Evolutionary conservation across 345 rosid species (phyloP), one percentile per base, ranked within the genome.

Genomic region (Cardamine occulta): DNA sequence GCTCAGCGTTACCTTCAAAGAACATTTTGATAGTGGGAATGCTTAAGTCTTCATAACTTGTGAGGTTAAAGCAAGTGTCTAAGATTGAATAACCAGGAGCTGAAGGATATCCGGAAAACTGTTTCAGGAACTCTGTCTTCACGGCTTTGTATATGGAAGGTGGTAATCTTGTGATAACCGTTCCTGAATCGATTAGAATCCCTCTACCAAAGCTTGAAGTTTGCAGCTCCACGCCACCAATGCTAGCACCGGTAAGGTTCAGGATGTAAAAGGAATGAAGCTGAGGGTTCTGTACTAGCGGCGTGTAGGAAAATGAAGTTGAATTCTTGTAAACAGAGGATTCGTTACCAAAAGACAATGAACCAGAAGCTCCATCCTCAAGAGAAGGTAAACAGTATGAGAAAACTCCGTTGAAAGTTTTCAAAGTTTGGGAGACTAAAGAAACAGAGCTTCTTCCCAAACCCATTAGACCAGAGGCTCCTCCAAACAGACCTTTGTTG

Each of bases 391-490:
- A 74, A 80, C 97, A 94, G 45, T 94, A 94, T 15, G 98, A 94
- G 83, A 94, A 91, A 72, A 87, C 83, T 15, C 97, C 95, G 2
- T 84, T 82, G 64, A 89, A 94, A 9, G 65, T 64, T 15, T 66
- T 49, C 7, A 71, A 65, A 54, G 91, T 82, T 76, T 94, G 98
- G 24, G 91, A 85, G 66, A 88, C 80, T 78, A 91, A 55, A 9
- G 98, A 94, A 35, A 87, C 75, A 8, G 80, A 73, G 62, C 92
- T 88, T 84, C 89, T 90, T 34, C 96, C 98, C 0, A 94, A 74
- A 6, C 98, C 98, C 88, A 91, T 72, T 6, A 94, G 79, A 29
- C 98, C 98, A 21, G 98, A 94, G 76, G 90, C 86, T 63, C 91
- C 90, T 19, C 97, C 98, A 31, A 91, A 94, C 18, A 94, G 78